Conservation (phyloP, 1,139 yeast species). For the Debaryomycetaceae sp. region DNA sequence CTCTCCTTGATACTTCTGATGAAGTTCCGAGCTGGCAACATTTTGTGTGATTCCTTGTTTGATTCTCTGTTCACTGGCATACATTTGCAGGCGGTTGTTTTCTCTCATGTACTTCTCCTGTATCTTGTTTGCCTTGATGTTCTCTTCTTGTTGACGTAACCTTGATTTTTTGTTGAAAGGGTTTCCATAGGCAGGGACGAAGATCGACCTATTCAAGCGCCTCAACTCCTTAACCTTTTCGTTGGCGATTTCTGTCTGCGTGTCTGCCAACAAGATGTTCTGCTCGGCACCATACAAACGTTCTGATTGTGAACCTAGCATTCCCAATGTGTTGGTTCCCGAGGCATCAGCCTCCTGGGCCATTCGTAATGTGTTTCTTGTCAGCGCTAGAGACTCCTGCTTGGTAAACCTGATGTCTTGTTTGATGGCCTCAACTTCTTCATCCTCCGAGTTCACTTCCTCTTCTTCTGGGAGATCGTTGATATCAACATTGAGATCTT, state of each 20-base stretch:
- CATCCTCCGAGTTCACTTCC: slow-evolving; percentile 59
- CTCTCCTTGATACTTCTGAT: slow-evolving; percentile 50
- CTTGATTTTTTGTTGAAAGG: slow-evolving; percentile 86
- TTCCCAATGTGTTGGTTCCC: slow-evolving; percentile 86
- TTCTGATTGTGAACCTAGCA: slow-evolving; percentile 91
- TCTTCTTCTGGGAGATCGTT: slow-evolving; percentile 45
- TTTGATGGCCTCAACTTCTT: slow-evolving; percentile 85
- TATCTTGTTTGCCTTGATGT: slow-evolving; percentile 60
- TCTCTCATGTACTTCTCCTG: slow-evolving; percentile 55
- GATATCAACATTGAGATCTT: slow-evolving; percentile 44
- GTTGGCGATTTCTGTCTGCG: slow-evolving; percentile 80
- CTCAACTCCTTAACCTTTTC: slow-evolving; percentile 79
- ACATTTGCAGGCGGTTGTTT: slow-evolving; percentile 39
- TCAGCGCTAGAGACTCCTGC: slow-evolving; percentile 81
- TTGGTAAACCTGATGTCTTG: slow-evolving; percentile 82
- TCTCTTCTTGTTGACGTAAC: slow-evolving; percentile 71
- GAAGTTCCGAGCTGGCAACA: slow-evolving; percentile 37
- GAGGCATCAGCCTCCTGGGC: slow-evolving; percentile 91
- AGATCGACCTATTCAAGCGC: slow-evolving; percentile 75
- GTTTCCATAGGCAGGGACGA: slow-evolving; percentile 76
- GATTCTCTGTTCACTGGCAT: slow-evolving; percentile 45
- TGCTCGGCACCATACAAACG: slow-evolving; percentile 76
- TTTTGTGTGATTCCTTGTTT: slow-evolving; percentile 39
- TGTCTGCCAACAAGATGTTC: slow-evolving; percentile 70
- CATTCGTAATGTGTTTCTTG: slow-evolving; percentile 81